These are phyloP conservation scores for Solanum bulbocastanum DNA, from an alignment of 257 asterid species.

Conservation along the genomic window DNA sequence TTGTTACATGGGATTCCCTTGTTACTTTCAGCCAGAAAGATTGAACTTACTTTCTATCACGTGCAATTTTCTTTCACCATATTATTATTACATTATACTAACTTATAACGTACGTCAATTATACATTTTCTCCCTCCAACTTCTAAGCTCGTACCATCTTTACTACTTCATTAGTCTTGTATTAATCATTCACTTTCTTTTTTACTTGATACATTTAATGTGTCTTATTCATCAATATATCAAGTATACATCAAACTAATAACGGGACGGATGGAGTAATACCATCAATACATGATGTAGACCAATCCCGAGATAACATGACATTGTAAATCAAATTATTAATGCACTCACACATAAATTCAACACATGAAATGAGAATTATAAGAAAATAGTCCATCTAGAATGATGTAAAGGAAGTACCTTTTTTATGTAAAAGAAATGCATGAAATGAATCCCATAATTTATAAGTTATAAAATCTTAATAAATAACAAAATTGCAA, in stretches of 20 bases:
- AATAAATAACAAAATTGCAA: not conserved
- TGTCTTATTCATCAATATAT: too few relatives aligned
- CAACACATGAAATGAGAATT: not conserved
- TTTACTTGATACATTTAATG: not conserved
- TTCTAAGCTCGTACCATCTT: not conserved
- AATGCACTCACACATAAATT: not conserved
- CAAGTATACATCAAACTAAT: too few relatives aligned
- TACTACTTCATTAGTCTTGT: not conserved
- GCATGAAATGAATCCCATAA: not conserved
- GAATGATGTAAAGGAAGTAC: not conserved
- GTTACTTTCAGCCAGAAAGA: not conserved
- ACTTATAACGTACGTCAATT: not conserved
- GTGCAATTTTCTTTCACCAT: not conserved
- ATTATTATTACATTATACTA: not conserved
- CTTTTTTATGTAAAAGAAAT: not conserved
- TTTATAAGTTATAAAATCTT: not conserved
- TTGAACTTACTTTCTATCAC: not conserved
- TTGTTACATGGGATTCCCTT: not conserved
- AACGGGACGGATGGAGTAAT: not conserved
- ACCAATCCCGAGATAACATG: not conserved
- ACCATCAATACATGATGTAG: not conserved
- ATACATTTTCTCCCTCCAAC: not conserved
- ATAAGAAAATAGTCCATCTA: not conserved
- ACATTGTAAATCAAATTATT: not conserved
- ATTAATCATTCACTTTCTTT: too few relatives aligned